Evolutionary conservation across 2,329 filamentous ascomycete species (phyloP), one percentile per base, ranked within the genome.

Genomic region (Dactylellina parvicollis): DNA sequence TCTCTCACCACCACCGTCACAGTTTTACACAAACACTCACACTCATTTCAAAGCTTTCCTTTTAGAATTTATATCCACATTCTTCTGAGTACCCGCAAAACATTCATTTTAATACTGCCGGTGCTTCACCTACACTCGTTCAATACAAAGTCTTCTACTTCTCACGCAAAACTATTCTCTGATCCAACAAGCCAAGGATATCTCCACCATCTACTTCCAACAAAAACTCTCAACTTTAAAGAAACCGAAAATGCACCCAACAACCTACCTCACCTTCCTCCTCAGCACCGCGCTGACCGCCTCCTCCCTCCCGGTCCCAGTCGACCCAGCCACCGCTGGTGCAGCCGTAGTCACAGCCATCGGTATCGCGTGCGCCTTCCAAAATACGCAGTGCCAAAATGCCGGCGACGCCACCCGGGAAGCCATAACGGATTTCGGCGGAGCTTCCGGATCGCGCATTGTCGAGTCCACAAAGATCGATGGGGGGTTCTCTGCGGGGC

Each of bases 291-390:
- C 42, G 3, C 5, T 18, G 5, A 47, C 42, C 7, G 42, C 24
- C 20, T 9, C 20, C 14, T 4, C 42, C 42, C 14, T 18, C 9
- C 42, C 42, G 14, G n/a, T 42, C 38, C 38, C 38, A 9, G 24
- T 47, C 42, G 42, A n/a, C 8, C 42, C 42, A 20, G 42, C 20
- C 16, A n/a, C 20, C 20, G 42, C 24, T 22, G 42, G 16, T 8
- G 42, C 16, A 4, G 42, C 4, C 20, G 42, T 14, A 47, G 16
- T 47, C 5, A 24, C 42, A 4, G 24, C 42, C 8, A 30, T 55
- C 3, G 50, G 50, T n/a, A 16, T 36, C 9, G 18, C 22, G 3
- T 55, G 50, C 50, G 16, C 32, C 30, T 55, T 55, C 50, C 50
- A 55, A 40, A 18, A 2, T 20, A 7, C 28, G 3, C 50, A 55